Evolutionary conservation across 106 monocot species (phyloP), one percentile per base, ranked within the genome.

Genomic region (Dendrobium nobile): DNA sequence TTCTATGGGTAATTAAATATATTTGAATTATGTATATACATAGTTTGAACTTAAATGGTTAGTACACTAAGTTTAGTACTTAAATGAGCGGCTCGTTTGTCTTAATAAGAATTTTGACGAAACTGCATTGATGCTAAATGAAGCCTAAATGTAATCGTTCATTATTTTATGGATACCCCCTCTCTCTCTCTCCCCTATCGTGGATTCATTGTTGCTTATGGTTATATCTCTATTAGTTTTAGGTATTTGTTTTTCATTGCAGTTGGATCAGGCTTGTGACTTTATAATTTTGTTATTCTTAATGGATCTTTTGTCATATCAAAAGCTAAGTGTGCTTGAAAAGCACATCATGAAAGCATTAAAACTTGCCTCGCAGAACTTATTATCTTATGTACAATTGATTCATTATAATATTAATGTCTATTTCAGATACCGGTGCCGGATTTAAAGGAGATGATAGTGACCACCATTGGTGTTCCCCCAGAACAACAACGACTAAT

Each of bases 401-500:
- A 56, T 56, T 37, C 13, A 56, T 15, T 17, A 11, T 56, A 17
- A 11, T 56, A 56, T 56, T 56, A 56, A 56, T 56, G 56, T 61
- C 27, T 73, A 4, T 75, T 93, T 82, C 81, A 98, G 98, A 91
- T 87, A 77, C 73, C 82, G 33, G 83, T 98, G 43, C 77, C 77
- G 47, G 33, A 5, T 10, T 80, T 98, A 65, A 98, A 98, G 85
- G 91, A 85, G 77, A 91, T 88, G 84, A 87, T 98, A 75, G 85
- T 81, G 75, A 81, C 82, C 79, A 79, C 86, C 28, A 78, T 87
- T 59, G 91, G 94, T 37, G 75, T 89, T 85, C 90, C 98, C 27
- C 67, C 88, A 73, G 92, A 81, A 44, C 92, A 87, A 74, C 98
- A 98, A 78, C 88, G 98, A 9, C 81, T 98, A 61, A 98, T 98